A percentile compares a stretch with the other conserved stretches of the same genome.
Conservation (phyloP, 2,329 filamentous ascomycete species). For the Aspergillus jensenii region DNA sequence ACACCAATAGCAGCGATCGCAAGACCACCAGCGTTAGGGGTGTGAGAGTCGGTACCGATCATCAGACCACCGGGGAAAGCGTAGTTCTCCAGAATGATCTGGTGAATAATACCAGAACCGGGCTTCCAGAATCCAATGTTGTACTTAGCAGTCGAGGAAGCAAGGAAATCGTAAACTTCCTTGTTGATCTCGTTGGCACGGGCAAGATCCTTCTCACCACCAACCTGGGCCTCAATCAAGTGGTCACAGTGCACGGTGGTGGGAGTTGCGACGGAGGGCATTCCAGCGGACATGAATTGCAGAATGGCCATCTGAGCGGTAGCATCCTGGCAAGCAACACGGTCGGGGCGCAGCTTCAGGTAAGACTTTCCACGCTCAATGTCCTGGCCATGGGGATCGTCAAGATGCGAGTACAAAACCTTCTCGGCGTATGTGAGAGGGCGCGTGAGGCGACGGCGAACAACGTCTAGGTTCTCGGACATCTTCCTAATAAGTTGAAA, state of each 20-base stretch:
- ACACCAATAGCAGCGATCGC: conserved; percentile 95
- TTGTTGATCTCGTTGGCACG: conserved; percentile 94
- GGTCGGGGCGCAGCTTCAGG: conserved; percentile 93
- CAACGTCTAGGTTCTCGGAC: conserved; percentile 93
- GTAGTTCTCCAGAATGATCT: conserved; percentile 98
- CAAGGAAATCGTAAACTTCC: conserved; percentile 98
- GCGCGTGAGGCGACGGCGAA: conserved; percentile 84
- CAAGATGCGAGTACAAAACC: conserved; percentile 97
- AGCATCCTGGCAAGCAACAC: conserved; percentile 98
- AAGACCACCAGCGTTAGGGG: conserved; percentile 93
- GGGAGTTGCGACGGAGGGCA: conserved; percentile 92
- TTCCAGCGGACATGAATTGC: conserved; percentile 99
- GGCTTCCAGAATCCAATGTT: conserved; percentile 99
- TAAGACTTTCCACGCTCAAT: conserved; percentile 95
- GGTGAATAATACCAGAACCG: conserved; percentile 98
- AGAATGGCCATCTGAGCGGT: conserved; percentile 99
- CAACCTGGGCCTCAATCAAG: conserved; percentile 95
- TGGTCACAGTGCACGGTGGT: conserved; percentile 98
- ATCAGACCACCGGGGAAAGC: conserved; percentile 97
- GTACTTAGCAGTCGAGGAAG: conserved; percentile 94
- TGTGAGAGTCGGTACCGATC: conserved; percentile 97
- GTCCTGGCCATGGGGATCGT: conserved; percentile 93
- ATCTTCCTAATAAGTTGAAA: conserved; percentile 70
- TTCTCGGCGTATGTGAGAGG: conserved; percentile 97
- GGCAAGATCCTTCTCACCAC: conserved; percentile 88